These are phyloP conservation scores for Cytauxzoon felis DNA, from an alignment of 169 alveolate species.

Conservation along the genomic window DNA sequence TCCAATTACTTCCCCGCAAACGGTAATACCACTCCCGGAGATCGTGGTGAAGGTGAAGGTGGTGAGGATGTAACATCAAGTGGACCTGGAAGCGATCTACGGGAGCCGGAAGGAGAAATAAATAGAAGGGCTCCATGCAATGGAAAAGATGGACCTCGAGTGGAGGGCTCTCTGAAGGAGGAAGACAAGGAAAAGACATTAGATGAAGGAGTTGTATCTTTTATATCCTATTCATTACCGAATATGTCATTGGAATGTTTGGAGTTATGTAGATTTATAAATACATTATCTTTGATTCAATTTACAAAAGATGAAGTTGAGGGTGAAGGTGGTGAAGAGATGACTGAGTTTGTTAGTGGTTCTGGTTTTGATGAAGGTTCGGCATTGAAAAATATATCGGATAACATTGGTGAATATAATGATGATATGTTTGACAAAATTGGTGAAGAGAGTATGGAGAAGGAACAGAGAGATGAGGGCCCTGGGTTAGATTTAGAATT, in stretches of 20 bases:
- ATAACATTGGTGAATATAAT: conserved; percentile 67
- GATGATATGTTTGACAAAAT: conserved; percentile 67
- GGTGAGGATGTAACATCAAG: too few species aligned
- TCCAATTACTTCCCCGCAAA: too few species aligned
- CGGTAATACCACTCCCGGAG: too few species aligned
- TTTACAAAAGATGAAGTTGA: conserved; percentile 34
- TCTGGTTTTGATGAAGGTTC: conserved; percentile 64
- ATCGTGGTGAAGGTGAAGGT: too few species aligned
- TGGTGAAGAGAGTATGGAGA: conserved; percentile 70
- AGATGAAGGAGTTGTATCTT: too few species aligned
- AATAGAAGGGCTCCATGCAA: too few species aligned
- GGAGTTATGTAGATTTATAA: conserved; percentile 33
- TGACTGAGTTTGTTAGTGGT: conserved; percentile 56
- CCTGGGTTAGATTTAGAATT: conserved; percentile 66
- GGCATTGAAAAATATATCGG: conserved; percentile 64
- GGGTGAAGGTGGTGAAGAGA: conserved; percentile 50
- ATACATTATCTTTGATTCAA: conserved; percentile 44
- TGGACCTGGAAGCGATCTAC: too few species aligned
- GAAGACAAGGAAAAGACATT: too few species aligned
- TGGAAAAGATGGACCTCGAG: too few species aligned
- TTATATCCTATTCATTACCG: conserved; percentile 27
- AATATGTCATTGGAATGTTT: conserved; percentile 13
- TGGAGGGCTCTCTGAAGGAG: too few species aligned
- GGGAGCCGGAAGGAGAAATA: too few species aligned
- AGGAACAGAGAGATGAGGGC: conserved; percentile 70